Evolutionary conservation across 176 grass and related monocot genomes (phyloP).

Genomic region (Typha latifolia): DNA sequence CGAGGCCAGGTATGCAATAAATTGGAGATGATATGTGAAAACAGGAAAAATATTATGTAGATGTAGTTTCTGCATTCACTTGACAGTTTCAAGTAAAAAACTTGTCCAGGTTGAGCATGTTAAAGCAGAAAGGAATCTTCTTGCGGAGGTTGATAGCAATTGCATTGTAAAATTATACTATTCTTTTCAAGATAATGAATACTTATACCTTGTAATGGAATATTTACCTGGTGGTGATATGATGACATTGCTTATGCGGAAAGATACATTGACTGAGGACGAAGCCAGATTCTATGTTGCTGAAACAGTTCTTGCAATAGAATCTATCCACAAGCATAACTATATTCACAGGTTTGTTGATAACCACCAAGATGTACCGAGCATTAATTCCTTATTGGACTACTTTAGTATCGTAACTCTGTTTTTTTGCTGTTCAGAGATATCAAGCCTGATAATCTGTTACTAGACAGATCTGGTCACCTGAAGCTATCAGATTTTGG

Average conservation of each 20-base stretch:
- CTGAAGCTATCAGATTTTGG: slow-evolving; percentile 96
- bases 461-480: slow-evolving; percentile 89
- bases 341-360: slow-evolving; percentile 79
- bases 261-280: slow-evolving; percentile 76
- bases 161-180: slow-evolving; percentile 96
- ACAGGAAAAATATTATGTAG: background rate
- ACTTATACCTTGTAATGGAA: slow-evolving; percentile 97
- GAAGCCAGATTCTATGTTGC: slow-evolving; percentile 90
- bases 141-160: slow-evolving; percentile 90
- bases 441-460: slow-evolving; percentile 98
- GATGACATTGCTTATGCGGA: slow-evolving; percentile 97
- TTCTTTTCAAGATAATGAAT: slow-evolving; percentile 90
- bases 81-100: background rate
- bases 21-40: background rate
- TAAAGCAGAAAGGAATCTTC: slow-evolving; percentile 97
- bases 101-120: slow-evolving; percentile 86
- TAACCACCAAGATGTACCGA: background rate
- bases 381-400: background rate
- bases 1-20: slow-evolving; percentile 60
- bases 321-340: slow-evolving; percentile 93
- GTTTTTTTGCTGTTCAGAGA: slow-evolving; percentile 43
- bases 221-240: slow-evolving; percentile 95
- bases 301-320: slow-evolving; percentile 79
- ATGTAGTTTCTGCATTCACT: background rate
- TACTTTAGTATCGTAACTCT: slow-evolving; percentile 15